These are phyloP conservation scores for Botrytis cinerea DNA, from an alignment of 2,329 filamentous ascomycete genomes.

Conservation along the genomic window DNA sequence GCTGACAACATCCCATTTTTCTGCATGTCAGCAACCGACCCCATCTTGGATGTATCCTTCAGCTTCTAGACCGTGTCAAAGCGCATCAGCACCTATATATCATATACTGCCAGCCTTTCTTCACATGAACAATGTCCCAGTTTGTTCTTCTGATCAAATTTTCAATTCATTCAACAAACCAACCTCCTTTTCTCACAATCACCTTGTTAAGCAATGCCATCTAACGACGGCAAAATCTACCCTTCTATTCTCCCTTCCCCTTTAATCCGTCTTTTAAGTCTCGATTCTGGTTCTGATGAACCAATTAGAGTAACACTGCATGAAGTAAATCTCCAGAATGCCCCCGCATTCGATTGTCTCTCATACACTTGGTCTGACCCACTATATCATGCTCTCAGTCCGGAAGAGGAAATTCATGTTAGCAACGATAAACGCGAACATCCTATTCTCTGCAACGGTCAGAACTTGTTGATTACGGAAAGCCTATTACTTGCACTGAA, in stretches of 20 bases:
- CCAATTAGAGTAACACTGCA: slow-evolving; percentile 15
- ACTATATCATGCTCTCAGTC: slow-evolving; percentile 17
- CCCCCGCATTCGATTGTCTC: slow-evolving; percentile 20
- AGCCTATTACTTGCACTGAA: background rate
- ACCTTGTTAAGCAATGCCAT: background rate
- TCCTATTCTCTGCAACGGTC: slow-evolving; percentile 13
- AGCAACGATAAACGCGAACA: background rate
- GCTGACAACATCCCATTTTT: background rate
- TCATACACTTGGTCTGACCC: slow-evolving; percentile 26
- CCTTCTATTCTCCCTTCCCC: background rate
- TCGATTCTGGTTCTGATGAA: slow-evolving; percentile 7
- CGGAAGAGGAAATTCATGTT: slow-evolving; percentile 6
- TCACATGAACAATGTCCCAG: background rate
- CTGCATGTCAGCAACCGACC: background rate
- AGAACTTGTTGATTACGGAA: background rate
- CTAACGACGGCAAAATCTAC: background rate
- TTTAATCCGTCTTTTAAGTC: slow-evolving; percentile 17
- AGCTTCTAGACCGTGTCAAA: no score
- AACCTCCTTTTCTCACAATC: background rate
- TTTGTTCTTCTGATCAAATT: background rate
- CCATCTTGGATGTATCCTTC: background rate
- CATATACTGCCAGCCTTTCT: background rate
- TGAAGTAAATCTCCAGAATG: background rate
- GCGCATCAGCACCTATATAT: background rate
- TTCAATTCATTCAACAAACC: background rate